Base-by-base conservation (phyloP, 2,329 filamentous ascomycete species). In the Fusarium drepaniforme region DNA sequence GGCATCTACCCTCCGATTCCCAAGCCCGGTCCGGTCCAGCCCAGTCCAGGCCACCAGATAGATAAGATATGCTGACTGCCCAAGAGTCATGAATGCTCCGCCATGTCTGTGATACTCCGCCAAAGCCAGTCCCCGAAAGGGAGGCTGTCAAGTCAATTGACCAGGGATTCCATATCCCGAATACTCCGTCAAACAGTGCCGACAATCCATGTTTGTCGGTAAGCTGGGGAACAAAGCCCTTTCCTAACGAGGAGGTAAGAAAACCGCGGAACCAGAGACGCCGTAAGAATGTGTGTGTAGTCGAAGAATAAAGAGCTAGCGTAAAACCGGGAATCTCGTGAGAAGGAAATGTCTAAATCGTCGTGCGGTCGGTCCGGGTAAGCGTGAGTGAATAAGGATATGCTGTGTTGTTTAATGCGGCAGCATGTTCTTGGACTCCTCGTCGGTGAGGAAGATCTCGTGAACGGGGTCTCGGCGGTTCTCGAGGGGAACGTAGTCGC, bases 381-480 rank as follows among this genome's bases (percentile, higher is more conserved):
- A 77, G 65, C 66, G 68, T 53, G 61, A 68, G 68, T 53, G 61
- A 68, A 62, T 53, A 64, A 72, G 18, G 3, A 53, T 49, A 25
- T 38, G 42, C 44, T 49, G 42, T 60, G 23, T 28, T 59, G n/a
- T 66, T 85, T 83, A 92, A 84, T 91, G 88, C 8, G 93, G 93
- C 58, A 93, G 86, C 85, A 94, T 91, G 74, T 88, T 86, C 77
- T 90, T 90, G 66, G 90, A 88, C 84, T 96, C 94, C 82, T 96
- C 93, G 73, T 96, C 93, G 77, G 89, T 95, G 67, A 96, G 86
- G 67, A 90, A 86, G 75, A 96, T 95, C 80, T 96, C 94, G 83
- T 94, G 87, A 60, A 96, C 93, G 1, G 93, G 93, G 75, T 96
- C 93, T 79, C 92, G 92, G 75, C 90, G 91, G 81, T 93, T 91